A percentile compares a stretch with the other conserved stretches of the same genome.
These are phyloP conservation scores for Neurospora sp. DNA, from an alignment of 495 filamentous ascomycete species.

Conservation along the genomic window DNA sequence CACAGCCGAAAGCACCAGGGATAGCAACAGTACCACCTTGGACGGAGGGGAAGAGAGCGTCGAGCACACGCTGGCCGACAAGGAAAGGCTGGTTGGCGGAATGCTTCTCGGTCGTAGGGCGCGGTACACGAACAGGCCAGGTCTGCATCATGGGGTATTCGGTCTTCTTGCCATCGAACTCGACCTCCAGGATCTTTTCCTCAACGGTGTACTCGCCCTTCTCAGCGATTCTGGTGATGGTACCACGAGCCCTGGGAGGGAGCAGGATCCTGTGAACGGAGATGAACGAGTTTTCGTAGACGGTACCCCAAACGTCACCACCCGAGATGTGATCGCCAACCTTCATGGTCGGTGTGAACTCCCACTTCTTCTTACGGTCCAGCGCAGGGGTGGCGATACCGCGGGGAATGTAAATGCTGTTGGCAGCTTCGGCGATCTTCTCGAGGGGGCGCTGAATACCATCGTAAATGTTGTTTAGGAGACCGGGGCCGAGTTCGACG, in stretches of 20 bases:
- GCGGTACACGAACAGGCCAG: conserved; percentile 96
- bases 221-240: conserved; percentile 79
- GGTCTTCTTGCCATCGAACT: conserved; percentile 92
- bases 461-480: conserved; percentile 99
- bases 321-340: conserved; percentile 95
- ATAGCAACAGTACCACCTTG: conserved; percentile 97
- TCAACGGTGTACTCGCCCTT: conserved; percentile 90
- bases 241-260: conserved; percentile 83
- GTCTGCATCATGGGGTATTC: conserved; percentile 96
- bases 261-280: conserved; percentile 90
- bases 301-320: conserved; percentile 86
- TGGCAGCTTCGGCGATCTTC: conserved; percentile 62
- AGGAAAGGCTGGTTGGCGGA: conserved; percentile 82
- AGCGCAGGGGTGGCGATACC: conserved; percentile 85
- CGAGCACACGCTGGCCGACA: conserved; percentile 91
- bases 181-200: conserved; percentile 88
- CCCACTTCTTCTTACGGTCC: conserved; percentile 85
- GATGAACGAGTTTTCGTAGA: conserved; percentile 93
- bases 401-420: conserved; percentile 94
- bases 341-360: conserved; percentile 83
- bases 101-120: conserved; percentile 82
- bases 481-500: conserved; percentile 90
- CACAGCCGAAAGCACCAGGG: conserved; percentile 96
- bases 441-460: conserved; percentile 93
- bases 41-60: conserved; percentile 95